Percentiles rank a stretch among this genome's conserved stretches.
Evolutionary conservation across 352 stramenopile species (phyloP).

Genomic region (Phytophthora cactorum): DNA sequence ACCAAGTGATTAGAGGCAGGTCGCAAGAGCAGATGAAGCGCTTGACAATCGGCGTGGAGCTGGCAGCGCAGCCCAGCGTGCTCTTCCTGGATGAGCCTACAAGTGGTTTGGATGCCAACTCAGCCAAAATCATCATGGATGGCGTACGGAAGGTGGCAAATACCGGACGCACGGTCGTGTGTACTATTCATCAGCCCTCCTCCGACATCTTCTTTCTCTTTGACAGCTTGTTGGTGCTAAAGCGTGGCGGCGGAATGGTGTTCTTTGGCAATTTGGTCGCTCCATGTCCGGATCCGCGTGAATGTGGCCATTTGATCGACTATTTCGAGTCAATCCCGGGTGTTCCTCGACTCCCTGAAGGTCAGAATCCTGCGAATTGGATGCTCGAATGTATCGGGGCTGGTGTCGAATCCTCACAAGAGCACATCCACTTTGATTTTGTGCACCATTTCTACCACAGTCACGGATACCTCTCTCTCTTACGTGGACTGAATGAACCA

Average conservation of each 20-base stretch:
- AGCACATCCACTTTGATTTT: background rate
- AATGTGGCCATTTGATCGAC: constrained; percentile 16
- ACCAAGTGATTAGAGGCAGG: constrained; percentile 45
- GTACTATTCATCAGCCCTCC: constrained; percentile 59
- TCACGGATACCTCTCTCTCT: constrained; percentile 1
- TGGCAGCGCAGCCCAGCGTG: constrained; percentile 89
- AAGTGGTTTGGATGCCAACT: constrained; percentile 87
- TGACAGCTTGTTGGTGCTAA: constrained; percentile 76
- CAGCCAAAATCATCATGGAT: constrained; percentile 86
- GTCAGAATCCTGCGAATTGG: constrained; percentile 34
- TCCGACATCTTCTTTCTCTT: constrained; percentile 85
- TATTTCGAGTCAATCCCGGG: constrained; percentile 37
- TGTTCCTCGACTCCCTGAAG: constrained; percentile 29
- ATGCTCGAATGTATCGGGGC: constrained; percentile 20
- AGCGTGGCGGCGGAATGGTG: constrained; percentile 38
- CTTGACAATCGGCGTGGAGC: constrained; percentile 60
- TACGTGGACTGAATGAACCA: background rate
- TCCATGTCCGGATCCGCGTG: background rate
- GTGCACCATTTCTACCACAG: background rate
- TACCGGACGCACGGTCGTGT: constrained; percentile 51
- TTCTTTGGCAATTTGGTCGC: constrained; percentile 48
- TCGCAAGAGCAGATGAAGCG: constrained; percentile 64
- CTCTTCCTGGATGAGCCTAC: constrained; percentile 92
- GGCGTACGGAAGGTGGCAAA: constrained; percentile 85
- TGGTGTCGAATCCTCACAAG: background rate